Percentiles rank a stretch among this genome's conserved stretches.
phyloP scores from a whole-genome alignment of 768 basidiomycete species.

The Plicaturopsis crispa region DNA sequence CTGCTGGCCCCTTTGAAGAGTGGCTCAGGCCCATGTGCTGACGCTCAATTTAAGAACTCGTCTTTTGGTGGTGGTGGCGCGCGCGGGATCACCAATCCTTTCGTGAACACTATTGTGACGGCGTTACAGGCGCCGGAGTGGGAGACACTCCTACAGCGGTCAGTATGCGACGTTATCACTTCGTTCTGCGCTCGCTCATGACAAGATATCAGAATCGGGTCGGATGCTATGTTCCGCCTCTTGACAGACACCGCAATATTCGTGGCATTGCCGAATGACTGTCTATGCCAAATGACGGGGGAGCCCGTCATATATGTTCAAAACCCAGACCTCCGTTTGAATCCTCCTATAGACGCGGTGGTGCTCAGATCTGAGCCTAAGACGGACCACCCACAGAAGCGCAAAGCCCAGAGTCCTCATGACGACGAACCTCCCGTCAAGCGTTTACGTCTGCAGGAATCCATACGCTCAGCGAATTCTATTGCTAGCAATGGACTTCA shows the following conservation, averaged over 20 bases:
- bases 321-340: background rate
- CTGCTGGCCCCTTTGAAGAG: background rate
- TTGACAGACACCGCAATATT: slow-evolving; percentile 73
- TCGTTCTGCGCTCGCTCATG: background rate
- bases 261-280: slow-evolving; percentile 71
- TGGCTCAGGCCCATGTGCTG: background rate
- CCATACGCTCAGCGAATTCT: background rate
- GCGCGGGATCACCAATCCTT: slow-evolving; percentile 48
- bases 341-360: background rate
- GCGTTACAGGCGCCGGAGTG: slow-evolving; percentile 60
- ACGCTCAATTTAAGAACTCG: slow-evolving; percentile 15
- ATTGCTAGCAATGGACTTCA: background rate
- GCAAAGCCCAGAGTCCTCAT: slow-evolving; percentile 12
- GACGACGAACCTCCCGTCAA: slow-evolving; percentile 17
- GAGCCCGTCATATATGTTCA: slow-evolving; percentile 47
- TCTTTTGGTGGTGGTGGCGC: slow-evolving; percentile 27
- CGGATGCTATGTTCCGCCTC: slow-evolving; percentile 69
- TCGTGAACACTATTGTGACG: slow-evolving; percentile 70
- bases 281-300: slow-evolving; percentile 80
- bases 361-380: background rate
- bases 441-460: slow-evolving; percentile 14
- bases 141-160: slow-evolving; percentile 60
- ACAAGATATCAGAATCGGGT: slow-evolving; percentile 60
- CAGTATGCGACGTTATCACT: slow-evolving; percentile 6
- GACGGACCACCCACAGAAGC: slow-evolving; percentile 10